phyloP scores from a whole-genome alignment of 768 basidiomycete genomes.

The Trametes gibbosa region DNA sequence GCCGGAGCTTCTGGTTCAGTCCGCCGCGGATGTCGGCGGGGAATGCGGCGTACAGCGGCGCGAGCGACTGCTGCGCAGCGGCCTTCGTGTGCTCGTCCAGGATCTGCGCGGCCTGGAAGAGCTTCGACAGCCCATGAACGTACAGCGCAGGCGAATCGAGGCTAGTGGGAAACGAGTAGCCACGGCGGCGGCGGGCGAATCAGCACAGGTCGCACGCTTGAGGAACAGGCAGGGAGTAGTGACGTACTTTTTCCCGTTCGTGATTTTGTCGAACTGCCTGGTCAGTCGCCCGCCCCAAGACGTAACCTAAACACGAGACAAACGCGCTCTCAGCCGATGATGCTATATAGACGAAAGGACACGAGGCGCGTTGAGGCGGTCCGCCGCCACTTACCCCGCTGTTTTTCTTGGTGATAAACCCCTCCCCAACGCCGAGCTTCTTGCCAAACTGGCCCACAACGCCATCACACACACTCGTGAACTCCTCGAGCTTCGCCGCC shows the following conservation, averaged over 20 bases:
- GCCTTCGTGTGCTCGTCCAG: constrained; percentile 86
- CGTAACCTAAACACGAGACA: constrained; percentile 36
- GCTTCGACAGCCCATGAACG: constrained; percentile 68
- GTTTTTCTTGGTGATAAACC: constrained; percentile 79
- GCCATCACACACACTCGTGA: constrained; percentile 73
- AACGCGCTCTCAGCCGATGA: neutral
- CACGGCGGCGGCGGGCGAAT: neutral
- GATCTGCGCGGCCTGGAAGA: constrained; percentile 75
- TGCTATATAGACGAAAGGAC: neutral
- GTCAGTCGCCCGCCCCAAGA: constrained; percentile 74
- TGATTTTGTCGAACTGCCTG: constrained; percentile 77
- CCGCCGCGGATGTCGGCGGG: constrained; percentile 58
- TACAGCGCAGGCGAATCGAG: constrained; percentile 87
- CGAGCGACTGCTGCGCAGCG: constrained; percentile 57
- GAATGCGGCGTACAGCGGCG: constrained; percentile 73
- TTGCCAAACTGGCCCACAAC: constrained; percentile 81
- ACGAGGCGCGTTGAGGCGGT: neutral
- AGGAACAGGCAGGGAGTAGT: neutral
- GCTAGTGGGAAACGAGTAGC: constrained; percentile 35
- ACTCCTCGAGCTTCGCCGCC: constrained; percentile 77
- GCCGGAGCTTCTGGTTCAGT: constrained; percentile 73
- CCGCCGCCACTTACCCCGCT: constrained; percentile 43
- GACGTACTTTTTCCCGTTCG: constrained; percentile 84
- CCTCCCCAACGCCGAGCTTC: constrained; percentile 87
- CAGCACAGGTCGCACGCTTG: neutral